phyloP scores from a whole-genome alignment of 345 rosid species.

The Dipteronia dyeriana region DNA sequence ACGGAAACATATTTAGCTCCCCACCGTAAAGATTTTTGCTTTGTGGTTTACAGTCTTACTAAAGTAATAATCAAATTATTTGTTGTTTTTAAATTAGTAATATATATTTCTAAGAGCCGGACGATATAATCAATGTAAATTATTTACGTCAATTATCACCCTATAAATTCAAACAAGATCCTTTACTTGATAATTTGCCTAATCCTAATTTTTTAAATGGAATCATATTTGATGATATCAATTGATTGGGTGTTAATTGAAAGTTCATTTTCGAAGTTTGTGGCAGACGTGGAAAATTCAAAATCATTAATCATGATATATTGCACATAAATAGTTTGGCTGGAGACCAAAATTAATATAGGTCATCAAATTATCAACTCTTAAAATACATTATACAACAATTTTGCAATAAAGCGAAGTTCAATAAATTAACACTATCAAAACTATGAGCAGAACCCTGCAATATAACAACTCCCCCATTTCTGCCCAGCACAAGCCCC shows the following conservation, averaged over 20 bases:
- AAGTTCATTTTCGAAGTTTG: background rate
- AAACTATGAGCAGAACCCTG: background rate
- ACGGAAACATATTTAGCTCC: no score
- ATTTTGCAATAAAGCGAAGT: background rate
- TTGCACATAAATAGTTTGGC: background rate
- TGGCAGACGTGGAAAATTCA: background rate
- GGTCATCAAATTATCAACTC: background rate
- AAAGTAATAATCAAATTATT: no score
- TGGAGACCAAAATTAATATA: background rate
- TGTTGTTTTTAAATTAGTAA: no score
- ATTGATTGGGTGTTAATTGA: background rate
- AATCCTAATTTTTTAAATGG: no score
- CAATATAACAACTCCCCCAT: background rate
- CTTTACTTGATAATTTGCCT: no score
- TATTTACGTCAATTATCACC: no score
- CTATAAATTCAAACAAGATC: no score
- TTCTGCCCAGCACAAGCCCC: background rate
- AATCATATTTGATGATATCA: no score
- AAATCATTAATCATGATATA: background rate
- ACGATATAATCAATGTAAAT: no score
- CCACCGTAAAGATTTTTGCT: no score
- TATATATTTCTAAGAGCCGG: no score
- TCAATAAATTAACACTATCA: background rate
- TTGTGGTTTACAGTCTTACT: no score
- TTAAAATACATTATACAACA: background rate